These are phyloP conservation scores for Basipetospora chlamydospora DNA, from an alignment of 2,329 filamentous ascomycete species.

Conservation along the genomic window DNA sequence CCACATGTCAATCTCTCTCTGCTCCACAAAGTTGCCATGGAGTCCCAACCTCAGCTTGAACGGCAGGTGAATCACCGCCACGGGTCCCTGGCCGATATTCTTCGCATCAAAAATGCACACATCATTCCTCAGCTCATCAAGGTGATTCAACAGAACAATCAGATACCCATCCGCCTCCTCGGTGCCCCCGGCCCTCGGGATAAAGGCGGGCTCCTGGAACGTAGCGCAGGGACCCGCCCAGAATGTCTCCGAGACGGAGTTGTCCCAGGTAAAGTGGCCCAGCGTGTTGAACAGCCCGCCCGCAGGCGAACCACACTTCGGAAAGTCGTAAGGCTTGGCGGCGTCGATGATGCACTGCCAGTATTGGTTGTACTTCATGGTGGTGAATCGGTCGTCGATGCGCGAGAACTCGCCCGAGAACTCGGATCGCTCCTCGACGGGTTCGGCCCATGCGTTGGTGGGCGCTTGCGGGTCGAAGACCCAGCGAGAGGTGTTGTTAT, in stretches of 20 bases:
- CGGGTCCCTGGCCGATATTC: constrained; percentile 21
- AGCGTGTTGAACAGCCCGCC: constrained; percentile 18
- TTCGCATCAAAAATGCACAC: constrained; percentile 27
- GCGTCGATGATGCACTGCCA: constrained; percentile 3
- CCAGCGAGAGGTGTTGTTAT: constrained; percentile 5
- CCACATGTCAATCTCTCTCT: constrained; percentile 27
- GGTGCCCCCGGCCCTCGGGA: constrained; percentile 18
- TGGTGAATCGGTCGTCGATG: constrained; percentile 3
- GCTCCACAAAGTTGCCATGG: constrained; percentile 28
- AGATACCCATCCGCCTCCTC: constrained; percentile 35
- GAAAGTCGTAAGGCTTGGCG: constrained; percentile 2
- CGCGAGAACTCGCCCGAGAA: constrained; percentile 4
- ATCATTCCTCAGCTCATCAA: constrained; percentile 29
- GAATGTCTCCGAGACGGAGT: constrained; percentile 15
- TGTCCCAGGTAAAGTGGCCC: constrained; percentile 15
- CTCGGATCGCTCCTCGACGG: constrained; percentile 9
- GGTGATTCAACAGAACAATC: constrained; percentile 29
- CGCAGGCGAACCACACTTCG: constrained; percentile 5
- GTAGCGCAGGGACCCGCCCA: constrained; percentile 17
- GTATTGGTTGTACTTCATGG: constrained; percentile 3
- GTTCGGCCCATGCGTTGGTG: constrained; percentile 20
- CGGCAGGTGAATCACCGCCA: constrained; percentile 25
- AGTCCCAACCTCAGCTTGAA: constrained; percentile 25
- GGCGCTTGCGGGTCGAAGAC: constrained; percentile 11
- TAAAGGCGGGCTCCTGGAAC: constrained; percentile 28